Evolutionary conservation across 2,329 filamentous ascomycete genomes (phyloP).

Genomic region (Phyllosticta citrichinensis): DNA sequence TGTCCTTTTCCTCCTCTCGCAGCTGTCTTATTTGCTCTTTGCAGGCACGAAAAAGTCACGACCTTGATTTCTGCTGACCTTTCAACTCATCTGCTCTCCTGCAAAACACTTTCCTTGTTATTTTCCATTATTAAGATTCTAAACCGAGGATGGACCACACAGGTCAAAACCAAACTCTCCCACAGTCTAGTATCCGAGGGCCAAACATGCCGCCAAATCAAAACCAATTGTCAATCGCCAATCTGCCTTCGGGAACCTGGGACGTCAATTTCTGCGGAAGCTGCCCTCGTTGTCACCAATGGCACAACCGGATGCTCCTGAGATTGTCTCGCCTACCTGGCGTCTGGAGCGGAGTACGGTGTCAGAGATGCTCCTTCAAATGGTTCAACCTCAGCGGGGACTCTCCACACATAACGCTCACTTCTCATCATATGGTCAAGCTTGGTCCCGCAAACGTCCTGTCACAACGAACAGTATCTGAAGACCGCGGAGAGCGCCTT

Average conservation of each 20-base stretch:
- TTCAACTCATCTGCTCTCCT: neutral
- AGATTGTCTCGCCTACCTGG: conserved; percentile 7
- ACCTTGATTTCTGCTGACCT: neutral
- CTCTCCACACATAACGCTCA: conserved; percentile 11
- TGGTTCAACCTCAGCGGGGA: conserved; percentile 13
- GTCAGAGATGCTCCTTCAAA: conserved; percentile 11
- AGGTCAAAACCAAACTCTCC: neutral
- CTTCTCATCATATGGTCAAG: conserved; percentile 10
- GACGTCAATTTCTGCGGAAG: conserved; percentile 11
- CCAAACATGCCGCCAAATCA: neutral
- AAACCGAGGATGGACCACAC: neutral
- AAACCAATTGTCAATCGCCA: conserved; percentile 5
- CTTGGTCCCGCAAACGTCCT: neutral
- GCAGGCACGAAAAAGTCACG: neutral
- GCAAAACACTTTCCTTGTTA: neutral
- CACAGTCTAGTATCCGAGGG: neutral
- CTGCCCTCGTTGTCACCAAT: conserved; percentile 12
- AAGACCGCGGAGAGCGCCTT: neutral
- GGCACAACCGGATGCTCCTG: conserved; percentile 9
- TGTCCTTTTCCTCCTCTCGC: neutral
- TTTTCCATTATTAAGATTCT: neutral
- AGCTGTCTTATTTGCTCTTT: neutral
- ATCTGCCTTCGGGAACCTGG: conserved; percentile 2
- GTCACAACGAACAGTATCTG: neutral
- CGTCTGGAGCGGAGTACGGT: conserved; percentile 11